Evolutionary conservation across 176 grass and related monocot species (phyloP).

Genomic region (Paspalum notatum): DNA sequence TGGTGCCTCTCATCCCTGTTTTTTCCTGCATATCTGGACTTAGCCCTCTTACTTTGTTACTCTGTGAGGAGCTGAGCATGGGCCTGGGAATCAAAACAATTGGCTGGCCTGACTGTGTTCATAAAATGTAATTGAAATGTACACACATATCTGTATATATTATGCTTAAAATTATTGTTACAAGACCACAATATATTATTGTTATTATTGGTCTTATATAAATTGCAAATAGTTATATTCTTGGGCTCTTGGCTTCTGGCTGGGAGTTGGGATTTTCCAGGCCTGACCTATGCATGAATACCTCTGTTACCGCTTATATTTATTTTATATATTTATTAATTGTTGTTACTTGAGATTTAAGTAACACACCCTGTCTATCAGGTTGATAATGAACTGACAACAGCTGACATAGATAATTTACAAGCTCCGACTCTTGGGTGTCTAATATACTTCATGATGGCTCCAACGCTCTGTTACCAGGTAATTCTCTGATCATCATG

Average conservation of each 20-base stretch:
- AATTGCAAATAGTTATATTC: not conserved
- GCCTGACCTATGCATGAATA: not conserved
- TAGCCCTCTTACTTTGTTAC: constrained; percentile 15
- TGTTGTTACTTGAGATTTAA: constrained; percentile 9
- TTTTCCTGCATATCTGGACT: not conserved
- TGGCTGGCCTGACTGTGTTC: not conserved
- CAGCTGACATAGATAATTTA: constrained; percentile 56
- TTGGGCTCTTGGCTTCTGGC: not conserved
- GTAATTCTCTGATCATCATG: constrained; percentile 43
- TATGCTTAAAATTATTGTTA: not conserved
- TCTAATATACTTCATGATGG: constrained; percentile 87
- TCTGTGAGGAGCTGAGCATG: not conserved
- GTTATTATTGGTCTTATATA: not conserved
- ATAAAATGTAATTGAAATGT: not conserved
- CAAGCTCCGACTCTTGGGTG: constrained; percentile 67
- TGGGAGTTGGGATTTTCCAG: not conserved
- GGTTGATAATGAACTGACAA: constrained; percentile 50
- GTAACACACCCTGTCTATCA: constrained; percentile 37
- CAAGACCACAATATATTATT: not conserved
- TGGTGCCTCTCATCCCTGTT: not conserved
- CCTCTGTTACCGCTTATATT: not conserved
- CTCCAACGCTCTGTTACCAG: constrained; percentile 97
- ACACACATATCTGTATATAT: not conserved
- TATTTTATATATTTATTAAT: not conserved
- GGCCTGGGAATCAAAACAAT: not conserved